A percentile compares a stretch with the other conserved stretches of the same genome.
Conservation (phyloP, 192 early-diverging fungal species). For the Coemansia sp. region DNA sequence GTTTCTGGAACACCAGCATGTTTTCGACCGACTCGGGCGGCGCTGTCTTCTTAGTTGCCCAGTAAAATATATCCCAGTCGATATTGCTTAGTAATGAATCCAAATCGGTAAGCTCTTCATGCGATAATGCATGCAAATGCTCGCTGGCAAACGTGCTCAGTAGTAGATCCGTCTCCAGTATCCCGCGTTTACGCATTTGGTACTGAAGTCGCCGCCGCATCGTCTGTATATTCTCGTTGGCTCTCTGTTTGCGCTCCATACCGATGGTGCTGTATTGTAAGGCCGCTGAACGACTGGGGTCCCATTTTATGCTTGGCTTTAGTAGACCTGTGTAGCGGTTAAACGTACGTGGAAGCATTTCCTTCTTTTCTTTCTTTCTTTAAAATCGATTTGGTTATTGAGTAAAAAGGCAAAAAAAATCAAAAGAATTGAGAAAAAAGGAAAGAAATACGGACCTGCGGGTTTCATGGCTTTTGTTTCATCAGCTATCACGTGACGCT, state of each 20-base stretch:
- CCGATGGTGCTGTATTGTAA: neutral
- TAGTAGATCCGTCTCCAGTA: slow-evolving; percentile 89
- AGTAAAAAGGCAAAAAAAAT: too few relatives aligned
- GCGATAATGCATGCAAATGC: slow-evolving; percentile 56
- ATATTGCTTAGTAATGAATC: slow-evolving; percentile 81
- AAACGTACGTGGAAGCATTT: neutral
- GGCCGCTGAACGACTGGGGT: too few relatives aligned
- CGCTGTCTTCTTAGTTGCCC: slow-evolving; percentile 70
- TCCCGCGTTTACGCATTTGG: slow-evolving; percentile 89
- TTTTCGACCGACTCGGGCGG: slow-evolving; percentile 57
- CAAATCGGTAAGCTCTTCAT: slow-evolving; percentile 68
- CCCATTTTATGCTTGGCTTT: neutral
- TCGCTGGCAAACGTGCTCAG: slow-evolving; percentile 84
- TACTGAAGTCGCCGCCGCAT: slow-evolving; percentile 84
- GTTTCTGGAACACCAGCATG: slow-evolving; percentile 59
- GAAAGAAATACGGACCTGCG: too few relatives aligned
- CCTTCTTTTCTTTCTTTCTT: too few relatives aligned
- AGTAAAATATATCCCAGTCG: slow-evolving; percentile 99
- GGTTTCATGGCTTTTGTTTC: too few relatives aligned
- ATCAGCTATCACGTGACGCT: too few relatives aligned
- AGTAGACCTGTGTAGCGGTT: neutral
- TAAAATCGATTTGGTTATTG: too few relatives aligned
- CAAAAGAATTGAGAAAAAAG: too few relatives aligned
- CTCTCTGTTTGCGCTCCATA: slow-evolving; percentile 49
- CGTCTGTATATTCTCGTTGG: slow-evolving; percentile 64